Percentiles rank a stretch among this genome's conserved stretches.
These are phyloP conservation scores for Pisolithus microcarpus DNA, from an alignment of 768 basidiomycete species.

Conservation along the genomic window DNA sequence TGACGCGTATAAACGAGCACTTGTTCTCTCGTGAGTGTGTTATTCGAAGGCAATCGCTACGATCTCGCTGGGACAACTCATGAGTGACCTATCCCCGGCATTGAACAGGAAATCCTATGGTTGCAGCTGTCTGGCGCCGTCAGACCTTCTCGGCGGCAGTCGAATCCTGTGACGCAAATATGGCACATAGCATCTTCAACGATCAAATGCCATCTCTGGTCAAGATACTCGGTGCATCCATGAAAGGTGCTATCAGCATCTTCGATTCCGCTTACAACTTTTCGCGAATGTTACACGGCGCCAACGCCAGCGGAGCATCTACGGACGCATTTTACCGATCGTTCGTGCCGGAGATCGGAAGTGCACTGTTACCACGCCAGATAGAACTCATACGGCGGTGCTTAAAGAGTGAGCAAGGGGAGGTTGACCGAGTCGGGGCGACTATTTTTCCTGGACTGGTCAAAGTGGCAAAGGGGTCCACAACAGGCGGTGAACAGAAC, in stretches of 20 bases:
- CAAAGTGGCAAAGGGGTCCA: slow-evolving; percentile 53
- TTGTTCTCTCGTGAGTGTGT: slow-evolving; percentile 68
- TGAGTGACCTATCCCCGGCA: too few species aligned
- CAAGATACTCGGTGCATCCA: slow-evolving; percentile 38
- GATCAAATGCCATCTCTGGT: slow-evolving; percentile 69
- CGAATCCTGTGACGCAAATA: slow-evolving; percentile 65
- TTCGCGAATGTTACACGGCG: slow-evolving; percentile 80
- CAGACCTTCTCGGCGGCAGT: slow-evolving; percentile 88
- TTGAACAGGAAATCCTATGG: slow-evolving; percentile 66
- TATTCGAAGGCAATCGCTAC: background rate
- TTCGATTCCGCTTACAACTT: slow-evolving; percentile 72
- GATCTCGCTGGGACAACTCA: too few species aligned
- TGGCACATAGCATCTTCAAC: slow-evolving; percentile 56
- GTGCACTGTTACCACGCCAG: slow-evolving; percentile 64
- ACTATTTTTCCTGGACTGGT: slow-evolving; percentile 86
- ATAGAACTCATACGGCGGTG: slow-evolving; percentile 84
- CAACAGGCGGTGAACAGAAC: slow-evolving; percentile 28
- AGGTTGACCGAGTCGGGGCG: slow-evolving; percentile 69
- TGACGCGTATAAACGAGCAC: slow-evolving; percentile 83
- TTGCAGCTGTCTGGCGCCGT: slow-evolving; percentile 85
- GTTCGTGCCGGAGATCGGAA: slow-evolving; percentile 79
- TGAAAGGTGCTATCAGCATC: slow-evolving; percentile 44
- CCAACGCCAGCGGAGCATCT: slow-evolving; percentile 40
- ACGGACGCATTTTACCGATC: slow-evolving; percentile 76
- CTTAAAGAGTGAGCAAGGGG: slow-evolving; percentile 65